A percentile compares a stretch with the other conserved stretches of the same genome.
phyloP scores from a whole-genome alignment of 2,329 filamentous ascomycete genomes.

The Trichoderma citrinoviride region DNA sequence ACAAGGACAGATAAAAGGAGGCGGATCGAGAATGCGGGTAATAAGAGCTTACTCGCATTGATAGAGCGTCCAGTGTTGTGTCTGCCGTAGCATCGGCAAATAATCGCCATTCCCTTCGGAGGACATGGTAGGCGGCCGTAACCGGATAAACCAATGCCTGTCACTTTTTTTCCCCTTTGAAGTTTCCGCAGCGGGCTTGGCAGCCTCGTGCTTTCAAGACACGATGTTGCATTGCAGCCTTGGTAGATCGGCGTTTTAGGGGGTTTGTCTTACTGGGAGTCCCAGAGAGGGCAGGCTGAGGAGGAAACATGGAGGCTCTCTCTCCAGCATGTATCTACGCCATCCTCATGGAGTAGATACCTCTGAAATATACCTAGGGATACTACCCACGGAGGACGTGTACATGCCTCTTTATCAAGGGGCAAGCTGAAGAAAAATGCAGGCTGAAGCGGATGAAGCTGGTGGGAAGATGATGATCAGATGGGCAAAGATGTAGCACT shows the following conservation, averaged over 20 bases:
- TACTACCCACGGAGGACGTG: too few relatives aligned
- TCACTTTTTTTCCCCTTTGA: too few relatives aligned
- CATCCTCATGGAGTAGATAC: too few relatives aligned
- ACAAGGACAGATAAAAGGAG: background rate
- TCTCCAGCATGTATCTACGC: background rate
- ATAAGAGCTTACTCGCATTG: background rate
- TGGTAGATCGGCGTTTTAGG: background rate
- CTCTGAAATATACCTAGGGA: too few relatives aligned
- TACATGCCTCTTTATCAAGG: too few relatives aligned
- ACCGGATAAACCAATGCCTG: too few relatives aligned
- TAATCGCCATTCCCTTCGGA: background rate
- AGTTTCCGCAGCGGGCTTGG: background rate
- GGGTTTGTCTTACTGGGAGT: background rate
- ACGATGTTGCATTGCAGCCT: constrained; percentile 2
- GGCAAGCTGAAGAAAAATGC: too few relatives aligned
- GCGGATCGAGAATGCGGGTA: background rate
- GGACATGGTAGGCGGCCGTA: background rate
- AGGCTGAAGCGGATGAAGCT: background rate
- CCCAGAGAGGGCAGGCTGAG: background rate
- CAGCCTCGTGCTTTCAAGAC: constrained; percentile 1
- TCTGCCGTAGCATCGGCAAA: background rate
- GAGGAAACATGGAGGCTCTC: background rate
- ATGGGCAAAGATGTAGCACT: too few relatives aligned
- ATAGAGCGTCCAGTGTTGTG: too few relatives aligned
- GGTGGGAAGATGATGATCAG: background rate